Evolutionary conservation across 768 basidiomycete species (phyloP).

Genomic region (Gloeopeniophorella convolvens): DNA sequence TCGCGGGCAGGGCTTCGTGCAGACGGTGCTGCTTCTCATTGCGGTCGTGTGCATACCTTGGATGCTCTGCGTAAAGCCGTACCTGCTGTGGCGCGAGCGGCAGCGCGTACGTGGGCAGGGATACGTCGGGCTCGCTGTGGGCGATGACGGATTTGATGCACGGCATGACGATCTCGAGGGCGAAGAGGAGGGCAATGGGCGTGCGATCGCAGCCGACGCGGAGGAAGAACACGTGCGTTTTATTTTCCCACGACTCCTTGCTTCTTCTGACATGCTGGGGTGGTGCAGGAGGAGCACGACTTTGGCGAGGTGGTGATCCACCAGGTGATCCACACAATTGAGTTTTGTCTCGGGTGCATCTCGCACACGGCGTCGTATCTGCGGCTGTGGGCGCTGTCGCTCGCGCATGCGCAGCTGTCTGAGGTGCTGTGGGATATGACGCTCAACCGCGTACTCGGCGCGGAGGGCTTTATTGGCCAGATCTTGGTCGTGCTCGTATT

Average conservation of each 20-base stretch:
- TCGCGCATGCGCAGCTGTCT: slow-evolving; percentile 96
- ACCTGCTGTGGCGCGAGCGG: slow-evolving; percentile 86
- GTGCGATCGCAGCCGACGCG: slow-evolving; percentile 64
- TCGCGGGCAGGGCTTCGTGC: slow-evolving; percentile 79
- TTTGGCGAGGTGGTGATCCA: slow-evolving; percentile 94
- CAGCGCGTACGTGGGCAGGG: slow-evolving; percentile 77
- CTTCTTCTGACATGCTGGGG: background rate
- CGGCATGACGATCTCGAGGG: slow-evolving; percentile 61
- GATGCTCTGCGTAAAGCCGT: slow-evolving; percentile 91
- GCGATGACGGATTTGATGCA: slow-evolving; percentile 40
- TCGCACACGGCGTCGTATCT: slow-evolving; percentile 94
- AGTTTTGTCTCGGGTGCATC: slow-evolving; percentile 98
- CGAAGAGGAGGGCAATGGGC: slow-evolving; percentile 77
- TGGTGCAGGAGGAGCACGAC: slow-evolving; percentile 69
- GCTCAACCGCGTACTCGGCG: slow-evolving; percentile 52
- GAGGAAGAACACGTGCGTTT: slow-evolving; percentile 68
- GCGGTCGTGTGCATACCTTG: slow-evolving; percentile 91
- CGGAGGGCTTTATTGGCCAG: slow-evolving; percentile 55
- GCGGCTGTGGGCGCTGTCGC: slow-evolving; percentile 94
- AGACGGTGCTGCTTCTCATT: slow-evolving; percentile 67
- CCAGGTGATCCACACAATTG: slow-evolving; percentile 97
- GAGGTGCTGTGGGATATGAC: slow-evolving; percentile 93
- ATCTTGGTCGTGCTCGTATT: slow-evolving; percentile 40
- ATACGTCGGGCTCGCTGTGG: slow-evolving; percentile 65
- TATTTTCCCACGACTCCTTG: slow-evolving; percentile 18